Percentiles rank a stretch among this genome's conserved stretches.
phyloP scores from a whole-genome alignment of 768 basidiomycete species.

The Myochromella boudieri region DNA sequence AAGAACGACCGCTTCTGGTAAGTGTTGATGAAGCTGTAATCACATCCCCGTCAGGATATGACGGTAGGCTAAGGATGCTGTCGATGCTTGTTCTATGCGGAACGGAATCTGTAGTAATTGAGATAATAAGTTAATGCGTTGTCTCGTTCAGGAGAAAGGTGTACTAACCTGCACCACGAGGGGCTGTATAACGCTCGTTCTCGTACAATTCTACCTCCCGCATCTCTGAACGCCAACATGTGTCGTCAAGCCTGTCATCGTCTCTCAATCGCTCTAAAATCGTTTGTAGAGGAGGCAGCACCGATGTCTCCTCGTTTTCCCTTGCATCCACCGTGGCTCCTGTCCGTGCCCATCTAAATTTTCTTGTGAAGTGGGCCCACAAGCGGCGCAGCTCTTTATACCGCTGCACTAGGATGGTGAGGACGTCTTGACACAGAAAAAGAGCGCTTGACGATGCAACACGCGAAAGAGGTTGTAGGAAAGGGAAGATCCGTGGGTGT shows the following conservation, averaged over 20 bases:
- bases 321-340: not conserved
- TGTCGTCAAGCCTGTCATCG: constrained; percentile 64
- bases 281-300: constrained; percentile 17
- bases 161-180: no score
- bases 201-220: constrained; percentile 76
- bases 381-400: not conserved
- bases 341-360: not conserved
- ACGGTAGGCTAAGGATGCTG: not conserved
- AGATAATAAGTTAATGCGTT: no score
- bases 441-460: not conserved
- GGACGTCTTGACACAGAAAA: not conserved
- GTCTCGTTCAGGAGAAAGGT: not conserved
- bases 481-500: constrained; percentile 14
- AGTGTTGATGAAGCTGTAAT: no score
- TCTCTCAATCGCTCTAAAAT: constrained; percentile 48
- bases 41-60: not conserved
- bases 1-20: no score
- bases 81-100: not conserved
- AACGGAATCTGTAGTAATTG: no score
- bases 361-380: not conserved
- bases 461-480: constrained; percentile 5
- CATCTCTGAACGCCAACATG: constrained; percentile 63
- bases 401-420: not conserved
- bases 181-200: constrained; percentile 62
- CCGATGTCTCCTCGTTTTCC: constrained; percentile 1